These are phyloP conservation scores for Trichoderma citrinoviride DNA, from an alignment of 2,329 filamentous ascomycete genomes.

Conservation along the genomic window DNA sequence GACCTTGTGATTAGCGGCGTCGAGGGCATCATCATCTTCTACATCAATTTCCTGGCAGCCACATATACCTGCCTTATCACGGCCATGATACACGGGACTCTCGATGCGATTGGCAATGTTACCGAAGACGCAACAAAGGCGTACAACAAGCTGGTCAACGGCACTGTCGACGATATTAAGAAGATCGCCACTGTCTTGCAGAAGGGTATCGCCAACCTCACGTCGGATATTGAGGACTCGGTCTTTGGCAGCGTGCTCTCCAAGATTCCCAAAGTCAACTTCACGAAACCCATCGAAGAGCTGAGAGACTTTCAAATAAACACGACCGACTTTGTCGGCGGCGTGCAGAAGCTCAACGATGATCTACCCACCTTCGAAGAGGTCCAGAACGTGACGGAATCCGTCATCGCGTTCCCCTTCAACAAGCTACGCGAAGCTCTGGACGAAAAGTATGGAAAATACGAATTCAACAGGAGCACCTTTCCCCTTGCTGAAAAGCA, in stretches of 20 bases:
- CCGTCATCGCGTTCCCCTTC: conserved; percentile 75
- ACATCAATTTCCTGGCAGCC: conserved; percentile 85
- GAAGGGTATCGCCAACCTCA: conserved; percentile 51
- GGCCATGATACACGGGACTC: conserved; percentile 73
- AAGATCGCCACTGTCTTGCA: conserved; percentile 50
- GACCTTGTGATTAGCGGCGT: conserved; percentile 77
- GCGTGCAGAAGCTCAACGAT: conserved; percentile 69
- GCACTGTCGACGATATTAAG: conserved; percentile 60
- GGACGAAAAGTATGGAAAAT: conserved; percentile 67
- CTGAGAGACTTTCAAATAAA: conserved; percentile 68
- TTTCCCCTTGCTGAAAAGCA: conserved; percentile 86
- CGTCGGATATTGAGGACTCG: conserved; percentile 40
- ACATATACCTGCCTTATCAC: conserved; percentile 90
- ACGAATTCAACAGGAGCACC: conserved; percentile 71
- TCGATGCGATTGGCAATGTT: conserved; percentile 62
- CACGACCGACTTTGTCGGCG: conserved; percentile 63
- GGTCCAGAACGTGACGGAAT: conserved; percentile 77
- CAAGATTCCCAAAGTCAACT: conserved; percentile 55
- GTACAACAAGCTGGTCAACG: conserved; percentile 50
- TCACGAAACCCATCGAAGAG: conserved; percentile 61
- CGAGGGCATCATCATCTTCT: conserved; percentile 83
- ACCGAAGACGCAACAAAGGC: conserved; percentile 52
- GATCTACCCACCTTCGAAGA: conserved; percentile 80
- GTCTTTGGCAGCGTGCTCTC: conserved; percentile 51
- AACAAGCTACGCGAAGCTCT: conserved; percentile 72